Base-by-base conservation (phyloP, 2,329 filamentous ascomycete genomes). In the Penicillium concentricum region DNA sequence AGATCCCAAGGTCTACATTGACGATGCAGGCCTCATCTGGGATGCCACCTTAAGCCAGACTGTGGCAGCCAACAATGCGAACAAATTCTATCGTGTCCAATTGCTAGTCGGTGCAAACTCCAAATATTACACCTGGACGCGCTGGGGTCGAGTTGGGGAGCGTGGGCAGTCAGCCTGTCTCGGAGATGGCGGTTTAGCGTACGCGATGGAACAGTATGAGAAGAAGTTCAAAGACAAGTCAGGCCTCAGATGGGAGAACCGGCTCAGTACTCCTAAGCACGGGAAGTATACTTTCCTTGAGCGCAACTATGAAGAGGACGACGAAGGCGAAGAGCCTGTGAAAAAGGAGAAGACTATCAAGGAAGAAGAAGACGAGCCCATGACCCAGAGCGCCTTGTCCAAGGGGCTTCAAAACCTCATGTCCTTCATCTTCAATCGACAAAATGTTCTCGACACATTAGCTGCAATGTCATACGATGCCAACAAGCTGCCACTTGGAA, bases 41-140 rank as follows among this genome's bases (percentile, higher is more conserved):
- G 91, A 95, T 69, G 90, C 89, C 0, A 86, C 88, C 0, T 78
- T 95, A 44, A 94, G 92, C 64, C 88, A 92, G 70, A 89, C 90
- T 12, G 89, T 91, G 63, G 78, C 89, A 0, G 76, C 78, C 0
- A 74, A 81, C 45, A 94, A 93, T 69, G 89, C 89, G 73, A 93
- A 94, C 73, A 94, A 94, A 64, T 93, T 92, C 71, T 93, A 92
- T 68, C 84, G 85, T 28, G 72, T 92, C 28, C 89, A 93, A 78
- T 78, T 90, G 60, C 67, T 86, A n/a, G 41, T 51, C 16, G 49
- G 54, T 6, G 50, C 52, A 3, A 51, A 54, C 62, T 65, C 22
- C 59, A 62, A 15, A 67, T 89, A 80, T 70, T 76, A 79, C 42
- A 86, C 84, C 0, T 93, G 89, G 88, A 91, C 87, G 3, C 82